Evolutionary conservation across 108 stramenopile genomes (phyloP), one percentile per base, ranked within the genome.

Genomic region (Cylindrotheca fusiformis): DNA sequence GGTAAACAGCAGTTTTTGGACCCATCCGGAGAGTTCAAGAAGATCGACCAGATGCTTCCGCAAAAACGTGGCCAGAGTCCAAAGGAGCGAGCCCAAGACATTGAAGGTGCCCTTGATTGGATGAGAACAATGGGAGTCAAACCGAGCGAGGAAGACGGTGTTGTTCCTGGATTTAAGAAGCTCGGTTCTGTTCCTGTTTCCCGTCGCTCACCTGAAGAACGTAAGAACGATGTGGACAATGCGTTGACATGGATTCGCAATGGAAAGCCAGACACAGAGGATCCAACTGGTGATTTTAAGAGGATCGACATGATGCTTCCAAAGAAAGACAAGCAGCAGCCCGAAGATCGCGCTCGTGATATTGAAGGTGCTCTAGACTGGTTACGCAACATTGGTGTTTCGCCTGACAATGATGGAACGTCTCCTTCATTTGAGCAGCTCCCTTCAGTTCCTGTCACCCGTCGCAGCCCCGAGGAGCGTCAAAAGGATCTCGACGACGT

Each of bases 351-450:
- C 21, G 60, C 65, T n/a, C 54, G 45, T 6, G 50, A 52, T 28
- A 64, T 78, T 19, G 71, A 72, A 48, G 51, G 65, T 24, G 70
- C 57, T 26, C 41, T 78, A 21, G 67, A 78, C 41, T 78, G 75
- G 75, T 52, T 76, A 33, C 23, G 75, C 30, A 76, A 58, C 50
- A 53, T 21, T n/a, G 63, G 65, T 3, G 41, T 55, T 4, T 12
- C 46, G 36, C 62, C 62, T 23, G 25, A 33, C 2, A 20, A 10
- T 3, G 63, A 51, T 32, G 63, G 48, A 41, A 41, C 36, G n/a
- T 48, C 25, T 1, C 4, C 32, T 23, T 41, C 65, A 1, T 71
- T 71, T 46, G 58, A 59, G 29, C 63, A 49, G 28, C 55, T 71
- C 14, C 32, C 62, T 25, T 71, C 54, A 4, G 41, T 71, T 48